Evolutionary conservation across 2,329 filamentous ascomycete species (phyloP).

Genomic region (Alternaria consortialis): DNA sequence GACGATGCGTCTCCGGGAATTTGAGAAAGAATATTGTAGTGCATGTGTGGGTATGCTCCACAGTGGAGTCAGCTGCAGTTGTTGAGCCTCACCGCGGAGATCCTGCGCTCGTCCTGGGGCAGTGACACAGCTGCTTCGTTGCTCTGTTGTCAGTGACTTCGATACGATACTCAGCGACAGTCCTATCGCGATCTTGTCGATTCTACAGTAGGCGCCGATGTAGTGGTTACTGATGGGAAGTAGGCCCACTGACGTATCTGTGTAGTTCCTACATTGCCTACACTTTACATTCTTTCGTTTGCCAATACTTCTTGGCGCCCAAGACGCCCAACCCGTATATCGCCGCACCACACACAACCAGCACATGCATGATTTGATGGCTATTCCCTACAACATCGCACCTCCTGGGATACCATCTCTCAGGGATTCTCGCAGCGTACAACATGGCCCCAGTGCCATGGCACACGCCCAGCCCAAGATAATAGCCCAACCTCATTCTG

Average conservation of each 20-base stretch:
- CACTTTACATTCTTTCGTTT: background rate
- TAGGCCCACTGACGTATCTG: background rate
- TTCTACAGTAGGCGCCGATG: background rate
- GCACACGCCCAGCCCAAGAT: constrained; percentile 49
- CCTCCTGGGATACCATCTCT: constrained; percentile 52
- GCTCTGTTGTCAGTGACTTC: background rate
- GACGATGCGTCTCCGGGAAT: constrained; percentile 8
- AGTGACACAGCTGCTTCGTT: background rate
- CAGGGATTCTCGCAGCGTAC: constrained; percentile 54
- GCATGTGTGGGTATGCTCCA: constrained; percentile 2
- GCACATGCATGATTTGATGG: constrained; percentile 61
- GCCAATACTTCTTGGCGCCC: constrained; percentile 47
- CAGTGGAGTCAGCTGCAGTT: constrained; percentile 5
- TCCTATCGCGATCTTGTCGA: background rate
- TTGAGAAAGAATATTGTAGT: background rate
- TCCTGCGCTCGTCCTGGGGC: background rate
- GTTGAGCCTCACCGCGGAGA: constrained; percentile 15
- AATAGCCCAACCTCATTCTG: constrained; percentile 55
- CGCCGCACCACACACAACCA: constrained; percentile 56
- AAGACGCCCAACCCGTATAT: constrained; percentile 44
- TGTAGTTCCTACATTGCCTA: background rate
- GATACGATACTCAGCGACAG: background rate
- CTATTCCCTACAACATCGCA: constrained; percentile 60
- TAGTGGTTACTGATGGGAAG: background rate
- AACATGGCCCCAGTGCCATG: constrained; percentile 41